Base-by-base conservation (phyloP, 495 filamentous ascomycete genomes). In the Pyronema omphalodes region DNA sequence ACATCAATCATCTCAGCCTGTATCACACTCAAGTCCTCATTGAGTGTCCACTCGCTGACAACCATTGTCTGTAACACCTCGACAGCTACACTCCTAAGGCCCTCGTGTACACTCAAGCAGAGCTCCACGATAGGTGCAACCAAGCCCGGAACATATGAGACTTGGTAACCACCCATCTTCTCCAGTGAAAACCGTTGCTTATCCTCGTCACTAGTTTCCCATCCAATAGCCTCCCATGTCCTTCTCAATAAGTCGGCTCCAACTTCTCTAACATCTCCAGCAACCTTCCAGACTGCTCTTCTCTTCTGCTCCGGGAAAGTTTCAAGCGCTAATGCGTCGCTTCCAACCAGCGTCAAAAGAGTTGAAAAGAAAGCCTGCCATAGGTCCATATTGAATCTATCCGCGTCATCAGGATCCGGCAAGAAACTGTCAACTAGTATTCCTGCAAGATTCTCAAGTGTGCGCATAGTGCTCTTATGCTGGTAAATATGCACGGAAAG, bases 241-340 rank as follows among this genome's bases (percentile, higher is more conserved):
- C 78, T 72, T 37, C 82, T 75, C 45, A 99, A 68, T 7, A 99
- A 70, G 34, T 87, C 80, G 0, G 91, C 89, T 44, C 91, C 93
- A 59, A 86, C 76, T 65, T 96, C 87, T 51, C 91, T 74, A 49
- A 99, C 86, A 72, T 99, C 91, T 17, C 91, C 93, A 29, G 88
- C 93, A 62, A 99, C 94, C 71, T 96, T 96, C 91, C 93, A 96
- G 11, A 96, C 88, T 3, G 89, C 88, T 23, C 91, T 72, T 39
- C 93, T 73, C 67, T 95, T 96, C 68, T 99, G 91, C 68, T 96
- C 93, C 0, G 93, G 86, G 66, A 95, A 96, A 0, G 88, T 95
- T 64, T 99, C 91, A 19, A 99, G 76, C 11, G 91, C 88, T 9
- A 99, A 72, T 6, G 82, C 83, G 43, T 88, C 77, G 58, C 85